A percentile compares a stretch with the other conserved stretches of the same genome.
phyloP scores from a whole-genome alignment of 768 basidiomycete genomes.

The Gymnopilus dilepis region DNA sequence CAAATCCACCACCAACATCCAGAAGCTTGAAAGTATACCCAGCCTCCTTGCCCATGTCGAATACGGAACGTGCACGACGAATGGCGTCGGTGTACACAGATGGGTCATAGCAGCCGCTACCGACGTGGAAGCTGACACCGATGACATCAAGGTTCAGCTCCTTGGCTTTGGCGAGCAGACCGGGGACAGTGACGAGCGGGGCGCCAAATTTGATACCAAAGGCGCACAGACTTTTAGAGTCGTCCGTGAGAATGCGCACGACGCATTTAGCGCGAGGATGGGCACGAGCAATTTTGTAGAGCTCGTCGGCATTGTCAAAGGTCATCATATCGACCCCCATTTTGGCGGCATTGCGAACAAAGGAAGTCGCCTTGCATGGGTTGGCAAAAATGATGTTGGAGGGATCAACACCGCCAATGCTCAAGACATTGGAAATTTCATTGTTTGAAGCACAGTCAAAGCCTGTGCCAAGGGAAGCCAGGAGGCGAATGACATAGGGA shows the following conservation, averaged over 20 bases:
- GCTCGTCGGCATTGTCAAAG: conserved; percentile 96
- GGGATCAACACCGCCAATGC: conserved; percentile 74
- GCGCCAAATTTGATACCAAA: conserved; percentile 98
- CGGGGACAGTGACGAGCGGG: conserved; percentile 77
- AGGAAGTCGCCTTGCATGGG: conserved; percentile 96
- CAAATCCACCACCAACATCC: conserved; percentile 97
- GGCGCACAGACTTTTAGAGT: conserved; percentile 91
- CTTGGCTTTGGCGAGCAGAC: conserved; percentile 77
- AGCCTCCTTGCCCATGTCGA: conserved; percentile 82
- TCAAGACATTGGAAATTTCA: conserved; percentile 85
- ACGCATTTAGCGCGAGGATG: conserved; percentile 87
- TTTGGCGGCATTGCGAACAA: conserved; percentile 84
- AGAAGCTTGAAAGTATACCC: conserved; percentile 86
- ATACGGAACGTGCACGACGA: conserved; percentile 78
- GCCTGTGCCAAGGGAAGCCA: conserved; percentile 88
- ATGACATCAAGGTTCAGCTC: conserved; percentile 85
- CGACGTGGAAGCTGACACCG: conserved; percentile 98
- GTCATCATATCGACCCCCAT: conserved; percentile 92
- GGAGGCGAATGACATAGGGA: conserved; percentile 88
- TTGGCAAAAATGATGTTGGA: conserved; percentile 95
- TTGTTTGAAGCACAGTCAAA: conserved; percentile 98
- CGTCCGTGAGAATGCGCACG: conserved; percentile 96
- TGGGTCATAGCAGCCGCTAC: conserved; percentile 95
- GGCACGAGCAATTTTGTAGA: conserved; percentile 86
- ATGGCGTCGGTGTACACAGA: conserved; percentile 90